A percentile compares a stretch with the other conserved stretches of the same genome.
phyloP scores from a whole-genome alignment of 768 basidiomycete genomes.

The Phaeotremella skinneri region DNA sequence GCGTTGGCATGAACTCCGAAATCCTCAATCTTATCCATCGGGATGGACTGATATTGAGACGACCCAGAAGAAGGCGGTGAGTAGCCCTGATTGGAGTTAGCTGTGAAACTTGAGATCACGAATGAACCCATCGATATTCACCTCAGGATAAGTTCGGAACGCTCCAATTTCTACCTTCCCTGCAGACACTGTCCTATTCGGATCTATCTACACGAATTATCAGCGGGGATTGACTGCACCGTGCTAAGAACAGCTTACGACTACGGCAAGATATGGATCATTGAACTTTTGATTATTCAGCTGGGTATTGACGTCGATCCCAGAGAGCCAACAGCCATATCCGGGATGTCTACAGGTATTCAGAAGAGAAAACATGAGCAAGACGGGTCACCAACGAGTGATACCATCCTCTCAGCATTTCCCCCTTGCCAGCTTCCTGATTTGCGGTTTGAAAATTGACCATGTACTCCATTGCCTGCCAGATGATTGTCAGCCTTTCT shows the following conservation, averaged over 20 bases:
- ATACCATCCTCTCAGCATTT: conserved; percentile 50
- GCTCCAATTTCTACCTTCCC: conserved; percentile 99
- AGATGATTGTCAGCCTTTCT: neutral
- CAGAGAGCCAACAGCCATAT: conserved; percentile 98
- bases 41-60: conserved; percentile 93
- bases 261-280: conserved; percentile 96
- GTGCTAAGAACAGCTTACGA: conserved; percentile 59
- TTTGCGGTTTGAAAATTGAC: conserved; percentile 82
- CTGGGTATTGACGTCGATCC: conserved; percentile 97
- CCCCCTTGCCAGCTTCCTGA: conserved; percentile 63
- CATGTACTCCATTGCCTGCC: conserved; percentile 89
- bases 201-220: conserved; percentile 72
- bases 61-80: conserved; percentile 67
- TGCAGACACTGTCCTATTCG: conserved; percentile 95
- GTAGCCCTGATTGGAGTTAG: conserved; percentile 59
- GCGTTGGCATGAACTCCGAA: conserved; percentile 97
- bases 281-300: conserved; percentile 90
- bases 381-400: conserved; percentile 36
- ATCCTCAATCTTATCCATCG: conserved; percentile 94
- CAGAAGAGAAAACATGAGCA: neutral
- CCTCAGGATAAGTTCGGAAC: conserved; percentile 92
- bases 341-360: conserved; percentile 67
- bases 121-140: conserved; percentile 20
- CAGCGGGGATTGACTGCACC: neutral
- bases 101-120: neutral